Evolutionary conservation across 805 yeast genomes (phyloP), one percentile per base, ranked within the genome.

Genomic region (Starmerella stigmatis): DNA sequence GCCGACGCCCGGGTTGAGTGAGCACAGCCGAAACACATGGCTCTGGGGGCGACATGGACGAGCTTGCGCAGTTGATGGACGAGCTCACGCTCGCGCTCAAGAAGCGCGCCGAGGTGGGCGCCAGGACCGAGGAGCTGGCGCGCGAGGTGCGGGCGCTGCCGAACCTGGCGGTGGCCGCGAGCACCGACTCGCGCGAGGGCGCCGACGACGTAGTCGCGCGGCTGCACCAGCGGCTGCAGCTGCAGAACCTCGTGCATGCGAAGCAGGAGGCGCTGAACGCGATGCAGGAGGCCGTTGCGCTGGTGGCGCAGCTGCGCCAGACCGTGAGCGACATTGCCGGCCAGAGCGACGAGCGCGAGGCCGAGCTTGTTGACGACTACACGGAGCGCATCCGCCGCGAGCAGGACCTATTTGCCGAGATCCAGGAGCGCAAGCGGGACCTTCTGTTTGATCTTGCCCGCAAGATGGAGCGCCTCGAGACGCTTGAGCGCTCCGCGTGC

Each of bases 31-130:
- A 5, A 13, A 32, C 35, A 15, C 27, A 25, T 11, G 11, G 11
- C 27, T 11, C 11, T 25, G 27, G 11, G 11, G 11, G 11, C 8
- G 27, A 25, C 27, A 51, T 51, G 54, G 47, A 51, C 12, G 45
- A 41, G 40, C 53, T 60, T 7, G 55, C 60, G 4, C 46, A 44
- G 31, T 53, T 60, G 20, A 58, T 60, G 42, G 53, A 58, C 16
- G 62, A 58, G 48, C 56, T 61, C 30, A 44, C 52, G 19, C 23
- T 39, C 16, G 57, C 49, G 4, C 52, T 61, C 17, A 45, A 49
- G 43, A 46, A 48, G 30, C 55, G 60, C 13, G 34, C 50, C 1
- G 58, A 57, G 23, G 50, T 58, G 2, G 53, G 55, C 15, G 49
- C 28, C 0, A 29, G 43, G 19, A 43, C 56, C 3, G 53, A 46